These are phyloP conservation scores for Thelephora ganbajun DNA, from an alignment of 768 basidiomycete genomes.

Conservation along the genomic window DNA sequence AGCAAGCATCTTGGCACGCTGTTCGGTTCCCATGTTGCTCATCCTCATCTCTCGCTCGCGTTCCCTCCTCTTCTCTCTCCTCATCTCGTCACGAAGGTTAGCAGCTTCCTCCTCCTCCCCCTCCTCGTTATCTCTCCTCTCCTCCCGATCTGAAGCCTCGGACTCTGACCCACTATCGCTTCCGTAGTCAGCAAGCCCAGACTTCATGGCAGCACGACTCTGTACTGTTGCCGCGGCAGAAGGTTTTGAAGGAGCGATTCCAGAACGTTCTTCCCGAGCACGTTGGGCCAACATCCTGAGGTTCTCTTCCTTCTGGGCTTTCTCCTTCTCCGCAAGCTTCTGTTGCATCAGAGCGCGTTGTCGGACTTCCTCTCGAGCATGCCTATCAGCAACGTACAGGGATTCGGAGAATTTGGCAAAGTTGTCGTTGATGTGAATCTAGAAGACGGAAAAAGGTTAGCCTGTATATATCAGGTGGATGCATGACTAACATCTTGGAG, in stretches of 20 bases:
- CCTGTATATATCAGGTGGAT: background rate
- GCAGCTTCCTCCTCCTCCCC: constrained; percentile 77
- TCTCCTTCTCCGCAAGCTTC: constrained; percentile 96
- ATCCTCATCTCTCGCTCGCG: constrained; percentile 96
- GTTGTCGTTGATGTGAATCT: constrained; percentile 98
- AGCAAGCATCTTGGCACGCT: constrained; percentile 89
- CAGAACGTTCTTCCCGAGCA: constrained; percentile 87
- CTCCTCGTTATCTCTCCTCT: constrained; percentile 33
- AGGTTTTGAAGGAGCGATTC: constrained; percentile 33
- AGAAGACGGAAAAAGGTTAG: background rate
- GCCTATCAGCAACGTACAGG: constrained; percentile 87
- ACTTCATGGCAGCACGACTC: constrained; percentile 56
- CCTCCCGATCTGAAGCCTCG: constrained; percentile 33
- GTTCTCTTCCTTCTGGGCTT: constrained; percentile 92
- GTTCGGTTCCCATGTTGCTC: constrained; percentile 98
- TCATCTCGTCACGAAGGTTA: constrained; percentile 79
- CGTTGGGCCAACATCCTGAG: constrained; percentile 88
- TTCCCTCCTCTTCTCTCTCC: constrained; percentile 83
- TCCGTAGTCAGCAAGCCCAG: constrained; percentile 75
- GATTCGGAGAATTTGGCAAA: constrained; percentile 99
- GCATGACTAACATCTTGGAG: constrained; percentile 75
- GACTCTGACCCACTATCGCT: constrained; percentile 59
- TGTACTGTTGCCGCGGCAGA: constrained; percentile 36
- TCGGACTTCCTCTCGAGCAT: constrained; percentile 95
- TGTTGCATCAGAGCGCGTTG: constrained; percentile 97